Evolutionary conservation across 495 filamentous ascomycete species (phyloP).

Genomic region (Haplographium delicatum): DNA sequence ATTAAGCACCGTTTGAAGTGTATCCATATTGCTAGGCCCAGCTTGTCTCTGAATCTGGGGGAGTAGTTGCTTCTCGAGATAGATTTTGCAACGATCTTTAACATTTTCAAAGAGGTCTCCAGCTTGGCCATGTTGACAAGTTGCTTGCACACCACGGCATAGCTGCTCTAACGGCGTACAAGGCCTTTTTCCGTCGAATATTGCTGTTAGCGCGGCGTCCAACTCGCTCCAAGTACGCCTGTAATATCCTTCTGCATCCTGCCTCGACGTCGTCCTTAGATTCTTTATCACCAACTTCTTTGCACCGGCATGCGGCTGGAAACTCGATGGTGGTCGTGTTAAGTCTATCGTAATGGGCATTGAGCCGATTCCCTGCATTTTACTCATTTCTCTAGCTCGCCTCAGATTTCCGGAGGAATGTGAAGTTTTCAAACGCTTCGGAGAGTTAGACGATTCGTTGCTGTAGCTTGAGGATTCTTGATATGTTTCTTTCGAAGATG

Average conservation of each 20-base stretch:
- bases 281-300: conserved; percentile 88
- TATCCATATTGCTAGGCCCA: conserved; percentile 52
- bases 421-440: conserved; percentile 20
- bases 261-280: conserved; percentile 53
- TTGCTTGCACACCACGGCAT: conserved; percentile 84
- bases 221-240: conserved; percentile 65
- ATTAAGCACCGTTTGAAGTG: conserved; percentile 57
- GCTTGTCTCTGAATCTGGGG: conserved; percentile 45
- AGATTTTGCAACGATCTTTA: conserved; percentile 53
- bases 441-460: not conserved
- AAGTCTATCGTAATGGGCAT: conserved; percentile 14
- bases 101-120: conserved; percentile 58
- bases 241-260: conserved; percentile 66
- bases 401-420: conserved; percentile 4
- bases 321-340: conserved; percentile 22
- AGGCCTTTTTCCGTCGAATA: conserved; percentile 61
- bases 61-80: conserved; percentile 54
- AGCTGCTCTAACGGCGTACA: conserved; percentile 73
- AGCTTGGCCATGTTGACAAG: conserved; percentile 72
- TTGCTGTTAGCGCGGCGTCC: conserved; percentile 61
- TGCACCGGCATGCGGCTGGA: conserved; percentile 56
- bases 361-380: not conserved
- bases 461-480: not conserved
- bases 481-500: conserved; percentile 2
- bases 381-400: conserved; percentile 15